Base-by-base conservation (phyloP, 176 grass and related monocot genomes). In the Coix lacrymajobi region DNA sequence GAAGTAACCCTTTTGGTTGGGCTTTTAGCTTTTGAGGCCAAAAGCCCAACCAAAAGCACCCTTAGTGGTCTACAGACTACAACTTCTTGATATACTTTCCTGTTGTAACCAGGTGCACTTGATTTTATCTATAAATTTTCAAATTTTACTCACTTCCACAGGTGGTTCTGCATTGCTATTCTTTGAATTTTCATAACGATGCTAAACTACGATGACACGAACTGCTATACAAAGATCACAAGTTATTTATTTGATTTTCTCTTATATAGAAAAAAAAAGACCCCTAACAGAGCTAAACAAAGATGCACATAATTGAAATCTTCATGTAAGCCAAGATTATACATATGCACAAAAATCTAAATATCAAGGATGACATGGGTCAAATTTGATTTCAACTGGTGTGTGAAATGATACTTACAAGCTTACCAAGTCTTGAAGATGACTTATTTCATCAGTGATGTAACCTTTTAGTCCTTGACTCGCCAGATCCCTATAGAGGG, bases 401-500 rank as follows among this genome's bases (percentile, higher is more conserved):
- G 62, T 83, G 79, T 75, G 85, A 48, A 84, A 89, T 77, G 93
- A 99, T 99, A 99, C 97, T 94, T 94, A 92, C 97, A 99, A 89
- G 91, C 91, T 99, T 92, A 96, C 89, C 91, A 99, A 99, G 81
- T 92, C 82, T 80, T 75, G 94, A 72, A 99, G 70, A 64, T 90
- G 16, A 80, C 85, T 86, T 87, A 99, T 99, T 94, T 99, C 87
- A 85, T 96, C 97, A 61, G 89, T 69, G 62, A 99, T 89, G 46
- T 87, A 94, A 71, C 97, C 97, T 82, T 99, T 99, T 83, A 99
- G 86, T 28, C 97, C 97, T 88, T 96, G 97, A 73, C 91, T 99
- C 22, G 77, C 97, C 71, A 99, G 88, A 87, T 96, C 93, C 83
- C 97, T 99, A 24, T 60, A 83, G 58, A 85, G 6, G 11, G 3